These are phyloP conservation scores for Plasmodium coatneyi DNA, from an alignment of 169 alveolate species.

Conservation along the genomic window DNA sequence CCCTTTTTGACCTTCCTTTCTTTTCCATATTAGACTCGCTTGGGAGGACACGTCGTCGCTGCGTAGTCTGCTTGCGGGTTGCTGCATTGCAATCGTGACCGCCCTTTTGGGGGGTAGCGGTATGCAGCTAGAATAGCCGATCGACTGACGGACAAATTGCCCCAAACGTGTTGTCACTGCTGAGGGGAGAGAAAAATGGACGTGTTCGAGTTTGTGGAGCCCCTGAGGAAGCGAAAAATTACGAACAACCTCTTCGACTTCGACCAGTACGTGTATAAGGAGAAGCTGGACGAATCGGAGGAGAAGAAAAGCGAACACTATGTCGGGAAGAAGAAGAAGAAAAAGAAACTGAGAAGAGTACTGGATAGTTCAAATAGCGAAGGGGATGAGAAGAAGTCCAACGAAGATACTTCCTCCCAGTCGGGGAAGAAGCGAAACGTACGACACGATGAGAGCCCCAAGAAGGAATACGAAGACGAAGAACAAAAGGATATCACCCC, in stretches of 20 bases:
- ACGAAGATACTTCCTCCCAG: neutral
- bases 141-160: too few relatives aligned
- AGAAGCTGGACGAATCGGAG: constrained; percentile 17
- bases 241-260: constrained; percentile 46
- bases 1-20: neutral
- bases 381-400: neutral
- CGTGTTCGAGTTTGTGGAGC: constrained; percentile 65
- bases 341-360: constrained; percentile 50
- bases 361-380: constrained; percentile 64
- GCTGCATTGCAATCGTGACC: neutral
- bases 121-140: neutral
- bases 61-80: neutral
- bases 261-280: constrained; percentile 60
- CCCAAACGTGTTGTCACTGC: neutral
- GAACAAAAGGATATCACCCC: neutral
- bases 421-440: constrained; percentile 5
- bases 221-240: constrained; percentile 55
- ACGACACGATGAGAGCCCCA: neutral
- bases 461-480: neutral
- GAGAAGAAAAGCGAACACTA: constrained; percentile 12
- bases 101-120: neutral
- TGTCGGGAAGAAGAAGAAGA: constrained; percentile 38
- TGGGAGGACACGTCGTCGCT: neutral
- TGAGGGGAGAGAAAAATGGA: constrained; percentile 5
- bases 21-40: neutral